Percentiles rank a stretch among this genome's conserved stretches.
phyloP scores from a whole-genome alignment of 2,329 filamentous ascomycete species.

The Trichophyton simii region DNA sequence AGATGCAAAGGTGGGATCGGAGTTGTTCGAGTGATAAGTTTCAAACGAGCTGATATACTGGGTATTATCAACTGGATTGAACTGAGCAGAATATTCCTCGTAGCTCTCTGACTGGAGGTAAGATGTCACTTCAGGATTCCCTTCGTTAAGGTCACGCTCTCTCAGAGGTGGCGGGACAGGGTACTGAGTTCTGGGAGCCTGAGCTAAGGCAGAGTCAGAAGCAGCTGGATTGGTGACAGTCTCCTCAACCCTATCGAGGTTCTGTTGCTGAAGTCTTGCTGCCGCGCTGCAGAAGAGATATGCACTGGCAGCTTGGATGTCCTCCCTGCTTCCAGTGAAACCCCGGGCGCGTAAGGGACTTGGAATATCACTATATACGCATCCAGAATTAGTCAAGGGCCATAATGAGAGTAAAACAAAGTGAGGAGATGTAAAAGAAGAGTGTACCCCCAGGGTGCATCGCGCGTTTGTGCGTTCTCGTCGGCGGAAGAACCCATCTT shows the following conservation, averaged over 20 bases:
- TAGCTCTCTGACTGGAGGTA: background rate
- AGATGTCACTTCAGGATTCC: background rate
- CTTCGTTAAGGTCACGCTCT: background rate
- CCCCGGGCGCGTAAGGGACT: background rate
- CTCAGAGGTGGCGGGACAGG: background rate
- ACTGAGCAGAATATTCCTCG: background rate
- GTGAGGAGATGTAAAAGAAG: background rate
- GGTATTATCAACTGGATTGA: background rate
- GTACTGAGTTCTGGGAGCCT: background rate
- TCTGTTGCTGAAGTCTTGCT: constrained; percentile 3
- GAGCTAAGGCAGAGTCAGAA: too few species aligned
- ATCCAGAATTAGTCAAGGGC: background rate
- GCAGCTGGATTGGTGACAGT: background rate
- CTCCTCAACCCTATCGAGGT: background rate
- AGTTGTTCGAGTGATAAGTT: background rate
- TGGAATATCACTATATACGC: background rate
- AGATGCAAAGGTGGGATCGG: background rate
- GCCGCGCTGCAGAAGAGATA: background rate
- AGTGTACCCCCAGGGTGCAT: background rate
- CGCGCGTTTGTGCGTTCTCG: background rate
- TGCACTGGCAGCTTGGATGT: background rate
- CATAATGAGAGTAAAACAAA: background rate
- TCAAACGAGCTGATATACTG: background rate
- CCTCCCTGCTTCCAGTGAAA: background rate
- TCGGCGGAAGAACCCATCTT: background rate